Evolutionary conservation across 495 filamentous ascomycete genomes (phyloP), one percentile per base, ranked within the genome.

Genomic region (Xylaria acuta): DNA sequence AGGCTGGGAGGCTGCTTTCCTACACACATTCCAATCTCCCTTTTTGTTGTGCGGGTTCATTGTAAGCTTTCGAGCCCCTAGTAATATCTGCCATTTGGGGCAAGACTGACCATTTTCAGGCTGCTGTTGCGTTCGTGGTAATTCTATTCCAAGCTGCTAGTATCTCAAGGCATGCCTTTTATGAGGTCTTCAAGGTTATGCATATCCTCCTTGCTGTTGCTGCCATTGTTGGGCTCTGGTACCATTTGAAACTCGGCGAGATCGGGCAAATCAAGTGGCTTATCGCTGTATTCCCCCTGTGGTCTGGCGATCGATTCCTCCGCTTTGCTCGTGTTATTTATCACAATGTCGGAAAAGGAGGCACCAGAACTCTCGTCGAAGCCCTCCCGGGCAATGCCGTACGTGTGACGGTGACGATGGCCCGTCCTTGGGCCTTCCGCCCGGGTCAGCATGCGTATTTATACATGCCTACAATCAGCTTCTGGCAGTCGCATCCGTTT

Each of bases 81-180:
- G 16, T 43, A 12, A 59, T 36, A 27, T 34, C 27, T 27, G 22
- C 8, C 41, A n/a, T 1, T 59, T 32, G 11, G 2, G 32, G 12
- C 14, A 58, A 34, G 12, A 40, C 75, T 82, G 73, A 83, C 76
- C 47, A 41, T 45, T 22, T 60, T 36, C 73, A 90, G 88, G 82
- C 81, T 36, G 89, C 88, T 0, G 79, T 85, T 56, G 85, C 90
- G 0, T 89, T 95, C 79, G 77, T 90, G 40, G 84, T 86, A 58
- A 89, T 97, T 41, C 71, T 83, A 20, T 79, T 93, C 49, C 93
- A 96, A 77, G 92, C 94, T 3, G 86, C 88, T 14, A 95, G 93
- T 16, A 86, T 90, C 25, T 83, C 97, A 64, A 88, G 94, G 45
- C 94, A 97, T 80, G 93, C 93, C n/a, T 95, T 92, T 78, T 97